phyloP scores from a whole-genome alignment of 495 filamentous ascomycete genomes.

The Cercophora samala region DNA sequence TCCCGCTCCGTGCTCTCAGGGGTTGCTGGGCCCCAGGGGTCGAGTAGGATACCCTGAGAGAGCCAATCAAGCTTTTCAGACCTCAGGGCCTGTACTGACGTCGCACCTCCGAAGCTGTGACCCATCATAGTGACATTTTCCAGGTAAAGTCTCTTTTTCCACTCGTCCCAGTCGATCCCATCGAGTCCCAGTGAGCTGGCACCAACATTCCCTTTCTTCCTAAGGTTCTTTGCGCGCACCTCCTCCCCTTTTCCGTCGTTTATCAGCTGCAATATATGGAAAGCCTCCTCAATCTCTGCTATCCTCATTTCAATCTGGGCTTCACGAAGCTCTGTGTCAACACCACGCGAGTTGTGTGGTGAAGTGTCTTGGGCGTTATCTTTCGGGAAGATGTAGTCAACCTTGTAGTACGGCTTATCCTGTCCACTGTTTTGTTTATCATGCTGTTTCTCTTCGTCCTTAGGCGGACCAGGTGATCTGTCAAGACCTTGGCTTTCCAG shows the following conservation, averaged over 20 bases:
- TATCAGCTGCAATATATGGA: conserved; percentile 52
- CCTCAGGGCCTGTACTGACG: conserved; percentile 57
- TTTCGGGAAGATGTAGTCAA: conserved; percentile 46
- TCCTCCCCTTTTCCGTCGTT: conserved; percentile 45
- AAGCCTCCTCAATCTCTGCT: conserved; percentile 58
- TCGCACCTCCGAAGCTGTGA: conserved; percentile 65
- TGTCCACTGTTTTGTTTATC: conserved; percentile 4
- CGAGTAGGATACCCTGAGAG: conserved; percentile 57
- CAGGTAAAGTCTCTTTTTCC: conserved; percentile 42
- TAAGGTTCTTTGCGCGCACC: conserved; percentile 45
- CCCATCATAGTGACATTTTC: conserved; percentile 59
- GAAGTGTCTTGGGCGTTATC: conserved; percentile 40
- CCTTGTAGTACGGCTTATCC: conserved; percentile 32
- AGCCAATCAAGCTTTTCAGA: conserved; percentile 49
- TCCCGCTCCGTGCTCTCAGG: conserved; percentile 40
- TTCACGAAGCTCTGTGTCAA: conserved; percentile 45
- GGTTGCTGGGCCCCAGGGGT: conserved; percentile 53
- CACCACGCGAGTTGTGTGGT: conserved; percentile 34
- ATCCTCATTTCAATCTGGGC: conserved; percentile 60
- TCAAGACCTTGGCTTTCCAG: conserved; percentile 24
- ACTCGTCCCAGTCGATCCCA: conserved; percentile 40
- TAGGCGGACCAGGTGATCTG: conserved; percentile 7
- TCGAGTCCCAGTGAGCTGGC: conserved; percentile 45
- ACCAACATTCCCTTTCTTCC: conserved; percentile 49
- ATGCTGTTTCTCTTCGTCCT: conserved; percentile 12